A percentile compares a stretch with the other conserved stretches of the same genome.
These are phyloP conservation scores for Aureobasidium sp. DNA, from an alignment of 2,329 filamentous ascomycete species.

Conservation along the genomic window DNA sequence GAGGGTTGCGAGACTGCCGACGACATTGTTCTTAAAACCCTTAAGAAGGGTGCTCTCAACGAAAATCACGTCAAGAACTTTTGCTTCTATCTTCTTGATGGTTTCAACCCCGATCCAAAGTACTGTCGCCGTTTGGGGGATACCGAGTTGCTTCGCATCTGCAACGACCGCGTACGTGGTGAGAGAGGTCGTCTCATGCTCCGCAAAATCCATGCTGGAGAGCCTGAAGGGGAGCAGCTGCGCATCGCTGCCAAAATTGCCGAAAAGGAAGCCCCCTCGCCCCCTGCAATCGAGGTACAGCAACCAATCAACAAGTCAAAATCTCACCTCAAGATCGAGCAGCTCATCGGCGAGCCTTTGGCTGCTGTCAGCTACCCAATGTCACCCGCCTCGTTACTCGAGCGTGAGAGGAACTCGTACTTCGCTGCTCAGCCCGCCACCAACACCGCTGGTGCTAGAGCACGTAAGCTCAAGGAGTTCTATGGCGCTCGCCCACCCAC, in stretches of 20 bases:
- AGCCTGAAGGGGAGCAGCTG: slow-evolving; percentile 79
- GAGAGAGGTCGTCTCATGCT: slow-evolving; percentile 88
- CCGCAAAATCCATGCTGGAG: slow-evolving; percentile 82
- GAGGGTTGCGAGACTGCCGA: slow-evolving; percentile 85
- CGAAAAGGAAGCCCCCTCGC: slow-evolving; percentile 56
- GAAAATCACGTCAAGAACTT: slow-evolving; percentile 92
- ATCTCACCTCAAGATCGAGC: slow-evolving; percentile 80
- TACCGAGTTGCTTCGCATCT: slow-evolving; percentile 81
- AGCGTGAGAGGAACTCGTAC: slow-evolving; percentile 53
- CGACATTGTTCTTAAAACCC: slow-evolving; percentile 81
- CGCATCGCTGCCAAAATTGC: slow-evolving; percentile 83
- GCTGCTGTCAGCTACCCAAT: slow-evolving; percentile 78
- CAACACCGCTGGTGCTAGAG: slow-evolving; percentile 25
- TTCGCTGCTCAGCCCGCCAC: slow-evolving; percentile 26
- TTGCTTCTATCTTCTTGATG: slow-evolving; percentile 90
- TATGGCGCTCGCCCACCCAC: slow-evolving; percentile 89
- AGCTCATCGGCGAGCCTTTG: slow-evolving; percentile 80
- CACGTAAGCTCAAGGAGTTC: slow-evolving; percentile 62
- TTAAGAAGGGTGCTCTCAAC: slow-evolving; percentile 78
- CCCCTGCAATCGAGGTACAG: slow-evolving; percentile 50
- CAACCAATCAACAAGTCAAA: slow-evolving; percentile 61
- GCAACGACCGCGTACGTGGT: slow-evolving; percentile 73
- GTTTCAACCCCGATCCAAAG: slow-evolving; percentile 70
- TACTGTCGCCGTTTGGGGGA: slow-evolving; percentile 79
- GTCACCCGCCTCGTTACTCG: slow-evolving; percentile 62